Conservation (phyloP, 108 stramenopile species). For the Conticribra guillardii region DNA sequence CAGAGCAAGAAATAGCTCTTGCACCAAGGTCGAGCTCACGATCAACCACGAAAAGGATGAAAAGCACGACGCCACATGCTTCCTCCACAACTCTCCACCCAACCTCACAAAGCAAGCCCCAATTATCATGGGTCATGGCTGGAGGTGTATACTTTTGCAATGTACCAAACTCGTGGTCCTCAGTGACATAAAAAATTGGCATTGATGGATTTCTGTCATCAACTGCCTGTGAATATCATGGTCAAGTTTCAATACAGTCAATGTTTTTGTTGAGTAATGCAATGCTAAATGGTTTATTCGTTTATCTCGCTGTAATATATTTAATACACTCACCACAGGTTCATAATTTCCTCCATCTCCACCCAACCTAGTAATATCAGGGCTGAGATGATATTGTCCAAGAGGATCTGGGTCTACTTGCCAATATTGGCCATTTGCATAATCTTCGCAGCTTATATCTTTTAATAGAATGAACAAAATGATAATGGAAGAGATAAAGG, state of each 20-base stretch:
- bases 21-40: slow-evolving; percentile 34
- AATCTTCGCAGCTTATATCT: slow-evolving; percentile 75
- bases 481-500: no score
- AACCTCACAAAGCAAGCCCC: slow-evolving; percentile 26
- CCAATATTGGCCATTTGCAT: slow-evolving; percentile 47
- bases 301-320: no score
- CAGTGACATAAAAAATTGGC: slow-evolving; percentile 52
- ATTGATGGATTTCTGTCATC: slow-evolving; percentile 37
- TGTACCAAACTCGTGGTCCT: slow-evolving; percentile 37
- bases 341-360: slow-evolving; percentile 47
- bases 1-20: no score
- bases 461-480: no score
- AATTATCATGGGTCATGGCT: slow-evolving; percentile 22
- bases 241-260: no score
- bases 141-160: slow-evolving; percentile 47
- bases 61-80: no score
- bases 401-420: slow-evolving; percentile 68
- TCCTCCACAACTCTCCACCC: slow-evolving; percentile 36
- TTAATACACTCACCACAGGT: slow-evolving; percentile 9
- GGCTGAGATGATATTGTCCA: slow-evolving; percentile 25
- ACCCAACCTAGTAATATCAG: slow-evolving; percentile 28
- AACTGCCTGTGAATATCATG: slow-evolving; percentile 9
- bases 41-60: slow-evolving; percentile 33
- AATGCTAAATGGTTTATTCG: background rate
- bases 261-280: no score